Evolutionary conservation across 2,329 filamentous ascomycete species (phyloP), one percentile per base, ranked within the genome.

Genomic region (Paecilomyces dactylethromorphus): DNA sequence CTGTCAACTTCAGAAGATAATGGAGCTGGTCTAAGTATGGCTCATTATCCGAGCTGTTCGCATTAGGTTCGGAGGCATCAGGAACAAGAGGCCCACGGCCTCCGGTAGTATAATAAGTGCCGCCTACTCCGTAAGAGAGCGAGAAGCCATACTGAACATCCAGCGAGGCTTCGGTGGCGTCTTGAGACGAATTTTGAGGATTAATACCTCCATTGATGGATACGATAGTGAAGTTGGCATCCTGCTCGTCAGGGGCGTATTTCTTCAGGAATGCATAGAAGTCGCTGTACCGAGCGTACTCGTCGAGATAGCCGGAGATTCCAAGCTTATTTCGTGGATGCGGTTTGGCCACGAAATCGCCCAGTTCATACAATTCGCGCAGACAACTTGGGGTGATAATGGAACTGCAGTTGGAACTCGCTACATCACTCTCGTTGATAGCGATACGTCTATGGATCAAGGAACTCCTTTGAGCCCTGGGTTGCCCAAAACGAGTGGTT

Each of bases 11-110:
- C 2, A 88, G 74, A 10, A 90, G 76, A 68, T 86, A 83, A 58
- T 82, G 79, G 5, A 87, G 79, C 70, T 87, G 86, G 15, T 82
- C 82, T 2, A 90, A 77, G 69, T 86, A 91, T 0, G 87, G 86
- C 74, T 90, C 87, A 64, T 89, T 87, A 10, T 75, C 75, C 60
- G 85, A 81, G 63, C 75, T 63, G 8, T 67, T 68, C 0, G 63
- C 51, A 24, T 66, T 35, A 69, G 78, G 29, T 69, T 80, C 67
- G 63, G 76, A 74, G 12, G 77, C 64, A 57, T 83, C 80, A 1
- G 82, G 79, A 1, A 79, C 68, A 58, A 83, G 76, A 0, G 79
- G 80, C 53, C 79, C 84, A 22, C 71, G 74, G 32, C 86, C 87
- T 22, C 79, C 85, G 1, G 84, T 86, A 55, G 81, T 84, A 70